Percentiles rank a stretch among this genome's conserved stretches.
Evolutionary conservation across 73 alveolate species (phyloP).

Genomic region (Tetrahymena elliotti): DNA sequence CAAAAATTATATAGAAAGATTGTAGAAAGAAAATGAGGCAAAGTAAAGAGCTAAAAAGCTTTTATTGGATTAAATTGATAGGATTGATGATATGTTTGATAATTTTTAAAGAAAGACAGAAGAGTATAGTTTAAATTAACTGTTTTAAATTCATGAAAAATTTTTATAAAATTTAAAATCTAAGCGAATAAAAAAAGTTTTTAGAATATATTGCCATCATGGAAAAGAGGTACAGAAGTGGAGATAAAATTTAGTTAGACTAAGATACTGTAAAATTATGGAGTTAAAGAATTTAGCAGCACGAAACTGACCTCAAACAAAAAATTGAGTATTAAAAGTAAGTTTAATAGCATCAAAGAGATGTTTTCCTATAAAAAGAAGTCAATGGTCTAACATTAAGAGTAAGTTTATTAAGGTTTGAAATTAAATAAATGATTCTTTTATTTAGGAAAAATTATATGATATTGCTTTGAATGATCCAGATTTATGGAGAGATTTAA

Average conservation of each 20-base stretch:
- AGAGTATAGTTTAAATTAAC: not conserved
- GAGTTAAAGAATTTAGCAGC: slow-evolving; percentile 8
- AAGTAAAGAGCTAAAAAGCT: not conserved
- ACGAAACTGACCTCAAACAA: not conserved
- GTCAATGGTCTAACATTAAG: not conserved
- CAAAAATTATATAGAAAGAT: slow-evolving; percentile 12
- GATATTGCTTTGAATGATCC: slow-evolving; percentile 39
- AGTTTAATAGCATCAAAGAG: not conserved
- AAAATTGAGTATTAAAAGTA: not conserved
- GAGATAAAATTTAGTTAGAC: slow-evolving; percentile 15
- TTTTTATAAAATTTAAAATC: not conserved
- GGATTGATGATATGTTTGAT: slow-evolving; percentile 11
- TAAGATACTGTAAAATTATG: slow-evolving; percentile 11
- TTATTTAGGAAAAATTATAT: slow-evolving; percentile 1
- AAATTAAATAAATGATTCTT: not conserved
- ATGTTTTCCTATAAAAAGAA: not conserved
- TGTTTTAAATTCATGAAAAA: not conserved
- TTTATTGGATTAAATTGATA: not conserved
- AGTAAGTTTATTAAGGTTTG: not conserved
- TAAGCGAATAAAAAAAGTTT: slow-evolving; percentile 10
- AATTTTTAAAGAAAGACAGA: not conserved
- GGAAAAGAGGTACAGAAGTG: slow-evolving; percentile 13
- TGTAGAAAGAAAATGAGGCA: slow-evolving; percentile 13
- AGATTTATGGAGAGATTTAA: slow-evolving; percentile 32
- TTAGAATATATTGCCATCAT: slow-evolving; percentile 14